Evolutionary conservation across 2,329 filamentous ascomycete species (phyloP), one percentile per base, ranked within the genome.

Genomic region (Cercospora canescens): DNA sequence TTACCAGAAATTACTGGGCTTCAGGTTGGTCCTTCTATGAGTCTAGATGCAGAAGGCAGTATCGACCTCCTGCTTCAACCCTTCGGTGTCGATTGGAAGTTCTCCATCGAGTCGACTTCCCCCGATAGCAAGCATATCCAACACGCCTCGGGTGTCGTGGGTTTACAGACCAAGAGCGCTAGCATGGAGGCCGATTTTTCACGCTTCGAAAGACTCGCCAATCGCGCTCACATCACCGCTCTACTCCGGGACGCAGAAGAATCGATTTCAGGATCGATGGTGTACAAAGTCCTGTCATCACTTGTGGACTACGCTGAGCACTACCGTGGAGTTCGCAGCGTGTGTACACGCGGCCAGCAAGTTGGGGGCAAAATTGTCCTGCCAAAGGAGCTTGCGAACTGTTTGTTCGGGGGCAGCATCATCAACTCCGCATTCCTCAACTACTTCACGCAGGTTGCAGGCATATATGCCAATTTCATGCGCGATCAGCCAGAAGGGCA

Each of bases 171-270:
- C 30, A 41, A 62, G 45, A 26, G 5, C 24, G 21, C 37, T 24
- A 7, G 12, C 16, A 32, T 60, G 58, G 30, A 54, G 6, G 32
- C 26, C 12, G 60, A 62, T 14, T 62, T 62, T 21, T 2, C 8
- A 14, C 60, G 60, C 45, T 62, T 62, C 24, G 45, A 62, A 30
- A 62, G 26, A 45, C 60, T 62, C 11, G 60, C 60, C 12, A 37
- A 37, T 45, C 32, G 35, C 18, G 21, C 32, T 16, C 41, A 26
- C 45, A 55, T 62, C 34, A 34, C 32, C 5, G 18, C 45, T 7
- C n/a, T 62, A 9, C 45, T 54, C 16, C 24, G n/a, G 26, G 60
- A 62, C 18, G 18, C 60, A 4, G 45, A 32, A 18, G 45, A 54
- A 9, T 62, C 60, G 6, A 45, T 62, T 16, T 48, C 30, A 18